These are phyloP conservation scores for Epicoccum sorghinum DNA, from an alignment of 2,329 filamentous ascomycete genomes.

Conservation along the genomic window DNA sequence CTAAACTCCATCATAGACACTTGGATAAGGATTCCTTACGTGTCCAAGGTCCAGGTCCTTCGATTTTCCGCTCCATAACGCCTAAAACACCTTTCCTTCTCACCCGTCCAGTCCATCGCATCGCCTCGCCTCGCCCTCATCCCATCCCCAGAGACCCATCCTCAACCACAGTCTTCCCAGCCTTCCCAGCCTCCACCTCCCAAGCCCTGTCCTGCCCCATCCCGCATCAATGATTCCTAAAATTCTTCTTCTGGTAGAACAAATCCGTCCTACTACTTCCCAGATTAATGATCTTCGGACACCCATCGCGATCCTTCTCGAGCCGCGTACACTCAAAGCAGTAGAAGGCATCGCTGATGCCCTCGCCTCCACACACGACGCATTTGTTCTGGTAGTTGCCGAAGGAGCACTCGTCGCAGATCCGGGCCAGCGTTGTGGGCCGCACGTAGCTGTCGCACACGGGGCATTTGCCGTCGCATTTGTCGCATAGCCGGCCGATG, in stretches of 20 bases:
- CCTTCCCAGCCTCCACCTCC: too few relatives aligned
- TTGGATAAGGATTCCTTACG: too few relatives aligned
- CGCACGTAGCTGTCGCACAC: conserved; percentile 99
- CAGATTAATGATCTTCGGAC: conserved; percentile 98
- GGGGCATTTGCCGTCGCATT: conserved; percentile 99
- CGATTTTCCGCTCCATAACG: background rate
- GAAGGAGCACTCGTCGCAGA: conserved; percentile 99
- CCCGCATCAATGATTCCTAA: conserved; percentile 60
- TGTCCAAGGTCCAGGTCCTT: too few relatives aligned
- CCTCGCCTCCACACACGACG: conserved; percentile 96
- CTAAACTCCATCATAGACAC: too few relatives aligned
- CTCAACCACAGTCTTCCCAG: background rate
- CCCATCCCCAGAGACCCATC: background rate
- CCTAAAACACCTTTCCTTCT: background rate
- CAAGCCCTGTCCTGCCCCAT: background rate
- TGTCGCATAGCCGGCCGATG: conserved; percentile 98
- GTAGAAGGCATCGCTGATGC: conserved; percentile 98
- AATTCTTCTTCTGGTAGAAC: conserved; percentile 76
- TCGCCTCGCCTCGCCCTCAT: background rate
- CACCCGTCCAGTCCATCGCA: too few relatives aligned
- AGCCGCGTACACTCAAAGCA: conserved; percentile 98
- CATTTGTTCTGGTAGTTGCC: conserved; percentile 99
- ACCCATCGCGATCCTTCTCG: conserved; percentile 96
- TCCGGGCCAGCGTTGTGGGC: conserved; percentile 93
- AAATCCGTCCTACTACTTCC: conserved; percentile 95